Base-by-base conservation (phyloP, 345 rosid genomes). In the Balakata baccata region DNA sequence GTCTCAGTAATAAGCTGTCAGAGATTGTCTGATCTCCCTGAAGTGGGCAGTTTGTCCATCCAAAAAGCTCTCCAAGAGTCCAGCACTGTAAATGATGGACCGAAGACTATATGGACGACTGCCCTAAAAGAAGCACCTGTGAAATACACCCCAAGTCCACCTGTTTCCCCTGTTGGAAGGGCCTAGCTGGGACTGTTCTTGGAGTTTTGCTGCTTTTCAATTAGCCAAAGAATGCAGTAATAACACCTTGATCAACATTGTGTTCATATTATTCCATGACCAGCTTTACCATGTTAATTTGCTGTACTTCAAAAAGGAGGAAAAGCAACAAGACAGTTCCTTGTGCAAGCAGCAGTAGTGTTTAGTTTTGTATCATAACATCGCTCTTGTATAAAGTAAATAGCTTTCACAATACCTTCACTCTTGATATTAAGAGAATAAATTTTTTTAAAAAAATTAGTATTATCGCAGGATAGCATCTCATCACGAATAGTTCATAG, bases 101-200 rank as follows among this genome's bases (percentile, higher is more conserved):
- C 47, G 20, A 82, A 77, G 80, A 76, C 25, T 60, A 69, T 54
- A 41, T 60, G 59, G 64, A 3, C 74, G 7, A 38, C 13, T n/a
- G 43, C 43, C 17, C 60, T 23, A 0, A 79, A 73, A 49, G 70
- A 81, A 69, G 59, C 79, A 53, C 83, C 89, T 49, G 60, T 75
- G 10, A 91, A 75, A 68, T 90, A 85, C 74, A 80, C 90, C 64
- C 84, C 94, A 29, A 75, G 80, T 81, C 97, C 96, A 7, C 97
- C 96, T 7, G 83, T 78, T 78, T 94, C 98, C 66, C 96, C 98
- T 0, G 88, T 89, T 4, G 97, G 94, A 66, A 88, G 98, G 64
- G 94, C 86, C 41, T 94, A 84, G 81, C 47, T 49, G 50, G 50
- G 56, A 29, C 73, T 81, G 11, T 38, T 67, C 62, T n/a, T 49